Evolutionary conservation across 164 flowering plant genomes (phyloP).

Genomic region (Protea cynaroides): DNA sequence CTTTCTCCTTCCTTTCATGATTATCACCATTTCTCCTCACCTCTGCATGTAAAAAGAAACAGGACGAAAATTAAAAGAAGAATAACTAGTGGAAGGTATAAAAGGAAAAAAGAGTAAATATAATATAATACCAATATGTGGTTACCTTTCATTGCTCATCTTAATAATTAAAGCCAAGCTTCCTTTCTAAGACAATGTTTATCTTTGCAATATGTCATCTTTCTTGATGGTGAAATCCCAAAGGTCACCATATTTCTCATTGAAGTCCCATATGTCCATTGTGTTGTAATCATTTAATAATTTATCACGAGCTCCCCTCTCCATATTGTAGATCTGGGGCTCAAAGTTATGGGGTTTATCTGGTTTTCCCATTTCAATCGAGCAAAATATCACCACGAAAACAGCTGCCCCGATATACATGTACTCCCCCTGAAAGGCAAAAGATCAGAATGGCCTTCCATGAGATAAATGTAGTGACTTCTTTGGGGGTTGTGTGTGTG

Average conservation of each 20-base stretch:
- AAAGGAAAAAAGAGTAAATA: too few species aligned
- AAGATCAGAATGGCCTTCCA: not conserved
- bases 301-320: conserved; percentile 91
- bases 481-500: too few species aligned
- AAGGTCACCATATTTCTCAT: conserved; percentile 87
- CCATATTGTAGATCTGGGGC: conserved; percentile 93
- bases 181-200: not conserved
- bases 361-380: conserved; percentile 90
- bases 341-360: conserved; percentile 88
- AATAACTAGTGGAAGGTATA: too few species aligned
- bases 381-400: conserved; percentile 62
- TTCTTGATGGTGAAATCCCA: conserved; percentile 86
- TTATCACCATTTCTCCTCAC: too few species aligned
- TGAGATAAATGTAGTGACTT: too few species aligned
- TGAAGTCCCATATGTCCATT: conserved; percentile 95
- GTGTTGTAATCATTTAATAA: conserved; percentile 77
- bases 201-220: conserved; percentile 46
- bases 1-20: too few species aligned
- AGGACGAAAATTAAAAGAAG: too few species aligned
- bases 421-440: conserved; percentile 63
- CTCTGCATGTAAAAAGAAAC: too few species aligned
- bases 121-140: too few species aligned
- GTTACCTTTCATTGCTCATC: too few species aligned
- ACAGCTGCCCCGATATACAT: conserved; percentile 81
- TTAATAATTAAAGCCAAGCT: too few species aligned